phyloP scores from a whole-genome alignment of 1,284 basidiomycete genomes.

The Papiliotrema nemorosa region DNA sequence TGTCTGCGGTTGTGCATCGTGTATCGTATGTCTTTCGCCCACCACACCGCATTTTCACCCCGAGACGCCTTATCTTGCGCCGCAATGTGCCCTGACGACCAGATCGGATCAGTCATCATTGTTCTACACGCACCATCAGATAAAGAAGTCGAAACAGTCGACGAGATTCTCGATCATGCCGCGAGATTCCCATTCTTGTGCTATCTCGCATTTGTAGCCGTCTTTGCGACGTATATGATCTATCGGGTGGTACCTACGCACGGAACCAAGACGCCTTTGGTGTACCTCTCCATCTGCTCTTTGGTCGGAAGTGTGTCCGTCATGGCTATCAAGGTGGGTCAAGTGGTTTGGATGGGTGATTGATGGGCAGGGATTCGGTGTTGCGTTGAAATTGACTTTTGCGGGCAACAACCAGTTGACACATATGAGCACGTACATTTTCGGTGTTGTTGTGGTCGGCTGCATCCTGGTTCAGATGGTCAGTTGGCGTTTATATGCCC shows the following conservation, averaged over 20 bases:
- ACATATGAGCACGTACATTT: constrained; percentile 91
- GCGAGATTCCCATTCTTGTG: constrained; percentile 83
- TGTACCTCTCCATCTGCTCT: constrained; percentile 96
- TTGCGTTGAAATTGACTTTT: constrained; percentile 92
- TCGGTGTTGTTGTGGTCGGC: constrained; percentile 73
- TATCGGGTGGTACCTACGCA: constrained; percentile 81
- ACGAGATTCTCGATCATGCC: constrained; percentile 80
- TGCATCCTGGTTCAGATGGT: constrained; percentile 92
- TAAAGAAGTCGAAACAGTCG: constrained; percentile 88
- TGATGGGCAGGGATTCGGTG: constrained; percentile 68
- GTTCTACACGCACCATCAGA: constrained; percentile 96
- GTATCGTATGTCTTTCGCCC: constrained; percentile 55
- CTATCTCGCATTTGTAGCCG: constrained; percentile 80
- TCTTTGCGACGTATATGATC: constrained; percentile 83
- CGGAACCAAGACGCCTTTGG: constrained; percentile 81
- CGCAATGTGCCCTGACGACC: background rate
- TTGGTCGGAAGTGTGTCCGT: constrained; percentile 97
- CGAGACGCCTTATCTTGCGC: background rate
- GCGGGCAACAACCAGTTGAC: constrained; percentile 94
- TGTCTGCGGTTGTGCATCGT: constrained; percentile 85
- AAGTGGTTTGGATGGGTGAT: background rate
- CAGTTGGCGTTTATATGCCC: constrained; percentile 2
- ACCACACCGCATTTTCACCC: background rate
- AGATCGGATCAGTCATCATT: constrained; percentile 86
- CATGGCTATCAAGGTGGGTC: constrained; percentile 52